Evolutionary conservation across 208 protist genomes (phyloP), one percentile per base, ranked within the genome.

Genomic region (Leishmania guyanensis): DNA sequence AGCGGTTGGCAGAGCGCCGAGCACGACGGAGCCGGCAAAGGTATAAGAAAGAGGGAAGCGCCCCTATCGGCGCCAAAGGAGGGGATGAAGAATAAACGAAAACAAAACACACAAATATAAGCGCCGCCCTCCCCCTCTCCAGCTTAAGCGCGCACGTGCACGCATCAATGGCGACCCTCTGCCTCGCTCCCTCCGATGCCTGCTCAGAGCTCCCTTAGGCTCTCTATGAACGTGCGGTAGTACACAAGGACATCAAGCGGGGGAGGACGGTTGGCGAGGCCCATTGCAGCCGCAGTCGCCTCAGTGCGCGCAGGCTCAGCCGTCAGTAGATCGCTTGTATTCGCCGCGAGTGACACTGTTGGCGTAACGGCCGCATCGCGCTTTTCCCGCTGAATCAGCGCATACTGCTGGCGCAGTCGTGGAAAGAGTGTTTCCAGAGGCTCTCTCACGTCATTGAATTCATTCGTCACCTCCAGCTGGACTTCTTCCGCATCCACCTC

Each of bases 221-320:
- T 95, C 29, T 88, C 84, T 6, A 86, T 87, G 83, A 93, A 94
- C 2, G 75, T 78, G 46, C 84, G 66, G 84, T 97, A 97, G 78
- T 93, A 86, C 70, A 97, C 89, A 16, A 93, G 58, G 4, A 89
- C 86, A 68, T 95, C 94, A 46, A 97, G 84, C 56, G 93, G 92
- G 5, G 93, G 88, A 2, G 88, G 82, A 22, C 76, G 80, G 58
- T 46, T 68, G 9, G 84, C 79, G 36, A 78, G 22, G 53, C 62
- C 82, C 39, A 22, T 46, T 5, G 69, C 39, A 9, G 60, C 76
- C 3, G 76, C 43, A 12, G 76, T 33, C 50, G 48, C 76, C 60
- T 69, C 76, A 17, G 22, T 56, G 65, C 22, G 36, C 76, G 10
- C 62, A 3, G n/a, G 22, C 22, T 50, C 46, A 29, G 1, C 3